Percentiles rank a stretch among this genome's conserved stretches.
Conservation (phyloP, 2,329 filamentous ascomycete genomes). For the Claviceps sp. region DNA sequence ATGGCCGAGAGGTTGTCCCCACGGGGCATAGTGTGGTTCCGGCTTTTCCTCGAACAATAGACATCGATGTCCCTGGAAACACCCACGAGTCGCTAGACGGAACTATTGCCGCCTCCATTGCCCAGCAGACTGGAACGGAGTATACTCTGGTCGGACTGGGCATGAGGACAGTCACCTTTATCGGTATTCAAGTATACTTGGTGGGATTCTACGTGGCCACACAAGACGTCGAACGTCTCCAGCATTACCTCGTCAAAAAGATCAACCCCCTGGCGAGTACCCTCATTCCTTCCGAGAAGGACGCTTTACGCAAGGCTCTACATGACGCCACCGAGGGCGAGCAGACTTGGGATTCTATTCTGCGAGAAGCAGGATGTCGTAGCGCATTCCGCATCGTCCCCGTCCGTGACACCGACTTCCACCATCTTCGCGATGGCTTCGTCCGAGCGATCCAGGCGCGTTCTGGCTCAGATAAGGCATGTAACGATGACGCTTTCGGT, state of each 20-base stretch:
- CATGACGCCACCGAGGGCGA: constrained; percentile 57
- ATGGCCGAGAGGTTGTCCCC: constrained; percentile 60
- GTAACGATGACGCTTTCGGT: constrained; percentile 65
- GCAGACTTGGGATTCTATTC: constrained; percentile 58
- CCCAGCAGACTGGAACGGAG: constrained; percentile 39
- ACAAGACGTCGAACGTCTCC: constrained; percentile 66
- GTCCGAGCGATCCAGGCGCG: constrained; percentile 71
- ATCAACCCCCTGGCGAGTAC: constrained; percentile 70
- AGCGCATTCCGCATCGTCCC: constrained; percentile 75
- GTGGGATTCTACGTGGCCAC: constrained; percentile 86
- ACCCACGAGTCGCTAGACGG: constrained; percentile 6
- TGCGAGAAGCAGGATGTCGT: constrained; percentile 54
- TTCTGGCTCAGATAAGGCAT: constrained; percentile 41
- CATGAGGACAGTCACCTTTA: constrained; percentile 77
- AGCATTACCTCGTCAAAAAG: constrained; percentile 60
- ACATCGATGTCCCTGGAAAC: constrained; percentile 35
- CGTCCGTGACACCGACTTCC: constrained; percentile 87
- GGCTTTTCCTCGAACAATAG: constrained; percentile 60
- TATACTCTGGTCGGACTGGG: constrained; percentile 85
- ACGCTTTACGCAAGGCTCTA: constrained; percentile 53
- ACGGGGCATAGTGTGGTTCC: constrained; percentile 74
- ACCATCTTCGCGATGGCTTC: constrained; percentile 82
- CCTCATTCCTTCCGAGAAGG: constrained; percentile 70
- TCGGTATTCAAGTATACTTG: constrained; percentile 86
- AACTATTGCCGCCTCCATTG: constrained; percentile 22